Conservation (phyloP, 2,329 filamentous ascomycete species). For the Penicillium occitanis region DNA sequence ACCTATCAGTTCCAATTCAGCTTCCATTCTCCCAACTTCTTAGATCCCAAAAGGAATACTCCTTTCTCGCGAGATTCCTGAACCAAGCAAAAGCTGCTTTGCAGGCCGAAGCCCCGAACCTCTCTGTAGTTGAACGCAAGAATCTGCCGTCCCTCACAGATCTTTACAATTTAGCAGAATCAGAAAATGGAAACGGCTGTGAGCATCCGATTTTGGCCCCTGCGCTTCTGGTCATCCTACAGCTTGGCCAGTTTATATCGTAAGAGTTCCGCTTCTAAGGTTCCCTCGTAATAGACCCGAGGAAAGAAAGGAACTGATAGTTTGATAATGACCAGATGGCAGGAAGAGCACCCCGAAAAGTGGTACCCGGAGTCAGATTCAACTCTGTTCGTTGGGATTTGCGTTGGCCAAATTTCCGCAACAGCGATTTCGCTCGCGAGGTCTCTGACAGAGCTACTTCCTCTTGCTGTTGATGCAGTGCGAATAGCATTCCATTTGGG, state of each 20-base stretch:
- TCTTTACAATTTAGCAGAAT: background rate
- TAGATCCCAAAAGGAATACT: background rate
- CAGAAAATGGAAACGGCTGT: background rate
- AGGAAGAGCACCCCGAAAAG: background rate
- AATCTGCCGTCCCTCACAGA: background rate
- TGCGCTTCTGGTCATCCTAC: background rate
- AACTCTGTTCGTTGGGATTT: slow-evolving; percentile 2
- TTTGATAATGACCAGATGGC: background rate
- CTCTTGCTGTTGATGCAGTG: slow-evolving; percentile 4
- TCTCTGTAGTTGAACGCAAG: background rate
- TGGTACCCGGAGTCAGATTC: background rate
- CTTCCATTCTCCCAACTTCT: background rate
- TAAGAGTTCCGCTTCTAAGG: background rate
- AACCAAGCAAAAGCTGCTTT: background rate
- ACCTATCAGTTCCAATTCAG: background rate
- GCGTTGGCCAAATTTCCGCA: slow-evolving; percentile 6
- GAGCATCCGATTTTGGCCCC: background rate
- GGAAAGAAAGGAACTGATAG: background rate
- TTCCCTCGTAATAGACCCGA: background rate
- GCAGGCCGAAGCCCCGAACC: background rate
- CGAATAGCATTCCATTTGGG: background rate
- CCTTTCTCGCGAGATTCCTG: background rate
- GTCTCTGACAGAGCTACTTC: slow-evolving; percentile 5
- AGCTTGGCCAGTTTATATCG: background rate
- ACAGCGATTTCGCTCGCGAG: background rate